Base-by-base conservation (phyloP, 805 yeast genomes). In the Kodamaea laetipori region DNA sequence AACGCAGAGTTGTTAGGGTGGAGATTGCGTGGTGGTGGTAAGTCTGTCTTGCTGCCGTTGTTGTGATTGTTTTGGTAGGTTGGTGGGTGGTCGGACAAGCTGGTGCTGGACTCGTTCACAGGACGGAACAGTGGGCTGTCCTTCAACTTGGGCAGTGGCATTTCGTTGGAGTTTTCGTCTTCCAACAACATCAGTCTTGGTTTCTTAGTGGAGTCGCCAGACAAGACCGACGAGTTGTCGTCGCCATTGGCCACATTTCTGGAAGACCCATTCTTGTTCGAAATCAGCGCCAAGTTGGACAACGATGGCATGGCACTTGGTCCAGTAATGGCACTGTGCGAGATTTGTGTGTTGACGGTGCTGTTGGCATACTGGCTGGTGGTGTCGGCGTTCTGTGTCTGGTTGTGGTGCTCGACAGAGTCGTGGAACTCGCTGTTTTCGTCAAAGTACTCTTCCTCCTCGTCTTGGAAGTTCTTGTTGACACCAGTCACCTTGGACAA, bases 401-500 rank as follows among this genome's bases (percentile, higher is more conserved):
- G 38, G 27, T 34, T 27, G 3, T 40, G 51, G 45, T 59, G 58
- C 23, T 57, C 63, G 11, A 56, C 55, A 16, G 61, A 46, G 39
- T 61, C 67, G 37, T 54, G 58, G 50, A 50, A 42, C 23, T 48
- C 44, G 23, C 44, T 43, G 26, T 24, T 24, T 18, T 39, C 48
- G 21, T 48, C 56, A 28, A 50, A 47, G 39, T 55, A 55, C 28
- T 63, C 63, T 5, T 31, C 37, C 8, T 40, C 43, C 26, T 40
- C 43, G 13, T 40, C 37, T 19, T 33, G 33, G 21, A 26, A 27
- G 26, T 36, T 27, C 31, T 60, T 58, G 18, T 13, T 35, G 16
- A 61, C 55, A 35, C 78, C 81, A 3, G 82, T 68, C 41, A 80
- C 84, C 50, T 71, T 69, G 44, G 86, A 79, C 54, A 86, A 71